These are phyloP conservation scores for Paraconiothyrium brasiliense DNA, from an alignment of 2,329 filamentous ascomycete genomes.

Conservation along the genomic window DNA sequence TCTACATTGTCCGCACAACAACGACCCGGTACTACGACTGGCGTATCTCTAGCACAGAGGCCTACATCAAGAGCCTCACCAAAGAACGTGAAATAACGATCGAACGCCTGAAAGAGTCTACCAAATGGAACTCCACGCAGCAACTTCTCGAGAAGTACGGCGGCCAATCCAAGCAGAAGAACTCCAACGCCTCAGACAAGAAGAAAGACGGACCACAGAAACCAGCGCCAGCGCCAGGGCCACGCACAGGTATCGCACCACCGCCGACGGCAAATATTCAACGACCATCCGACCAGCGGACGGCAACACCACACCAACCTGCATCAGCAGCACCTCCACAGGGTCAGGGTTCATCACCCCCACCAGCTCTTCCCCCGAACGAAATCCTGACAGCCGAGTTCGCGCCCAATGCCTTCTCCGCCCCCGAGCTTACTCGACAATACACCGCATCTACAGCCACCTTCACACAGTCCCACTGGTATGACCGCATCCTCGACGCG, in stretches of 20 bases:
- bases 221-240: constrained; percentile 38
- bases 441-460: constrained; percentile 48
- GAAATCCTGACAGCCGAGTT: constrained; percentile 66
- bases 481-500: constrained; percentile 91
- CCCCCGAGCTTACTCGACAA: constrained; percentile 38
- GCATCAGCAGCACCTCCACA: constrained; percentile 28
- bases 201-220: constrained; percentile 44
- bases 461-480: constrained; percentile 75
- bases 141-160: constrained; percentile 95
- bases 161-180: constrained; percentile 59
- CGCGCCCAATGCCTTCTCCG: constrained; percentile 73
- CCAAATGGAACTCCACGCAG: constrained; percentile 94
- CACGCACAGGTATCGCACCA: constrained; percentile 65
- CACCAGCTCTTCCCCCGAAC: constrained; percentile 29
- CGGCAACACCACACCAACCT: constrained; percentile 40
- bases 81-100: constrained; percentile 87
- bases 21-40: constrained; percentile 81
- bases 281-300: constrained; percentile 42
- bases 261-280: constrained; percentile 73
- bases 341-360: constrained; percentile 25
- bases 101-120: constrained; percentile 91
- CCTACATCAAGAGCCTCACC: constrained; percentile 76
- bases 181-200: constrained; percentile 48
- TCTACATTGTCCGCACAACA: constrained; percentile 75
- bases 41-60: constrained; percentile 75